phyloP scores from a whole-genome alignment of 2,329 filamentous ascomycete species.

The Trichoderma sp. region DNA sequence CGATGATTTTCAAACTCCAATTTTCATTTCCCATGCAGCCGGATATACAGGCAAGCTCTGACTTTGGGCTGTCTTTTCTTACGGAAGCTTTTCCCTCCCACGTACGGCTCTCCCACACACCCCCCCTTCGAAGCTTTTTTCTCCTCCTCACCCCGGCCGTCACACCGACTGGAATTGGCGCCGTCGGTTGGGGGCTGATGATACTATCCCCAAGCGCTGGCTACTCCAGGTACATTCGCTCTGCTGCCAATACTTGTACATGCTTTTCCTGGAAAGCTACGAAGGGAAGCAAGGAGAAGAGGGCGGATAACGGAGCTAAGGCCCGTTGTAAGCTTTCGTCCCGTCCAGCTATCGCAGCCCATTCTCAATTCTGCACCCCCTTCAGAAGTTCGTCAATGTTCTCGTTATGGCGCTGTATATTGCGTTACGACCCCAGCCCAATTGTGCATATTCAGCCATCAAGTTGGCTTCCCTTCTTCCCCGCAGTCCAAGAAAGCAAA shows the following conservation, averaged over 20 bases:
- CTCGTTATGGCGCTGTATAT: neutral
- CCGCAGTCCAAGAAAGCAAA: neutral
- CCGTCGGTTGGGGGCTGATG: constrained; percentile 9
- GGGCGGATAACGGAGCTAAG: constrained; percentile 4
- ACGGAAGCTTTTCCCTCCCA: neutral
- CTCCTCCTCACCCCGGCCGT: neutral
- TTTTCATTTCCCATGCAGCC: neutral
- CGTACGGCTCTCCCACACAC: neutral
- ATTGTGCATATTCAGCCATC: neutral
- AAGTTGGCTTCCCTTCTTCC: neutral
- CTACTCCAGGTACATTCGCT: neutral
- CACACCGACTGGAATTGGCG: constrained; percentile 19
- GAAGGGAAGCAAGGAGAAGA: neutral
- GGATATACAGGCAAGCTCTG: neutral
- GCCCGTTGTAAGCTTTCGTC: constrained; percentile 8
- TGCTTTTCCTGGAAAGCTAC: neutral
- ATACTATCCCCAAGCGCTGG: neutral
- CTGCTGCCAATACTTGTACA: neutral
- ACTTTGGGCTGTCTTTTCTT: neutral
- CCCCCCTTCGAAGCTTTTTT: neutral
- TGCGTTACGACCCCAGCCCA: neutral
- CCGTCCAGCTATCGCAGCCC: constrained; percentile 1
- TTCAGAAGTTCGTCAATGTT: neutral
- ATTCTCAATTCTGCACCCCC: constrained; percentile 1
- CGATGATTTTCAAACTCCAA: neutral